phyloP scores from a whole-genome alignment of 805 yeast species.

The Suhomyces faveliae region DNA sequence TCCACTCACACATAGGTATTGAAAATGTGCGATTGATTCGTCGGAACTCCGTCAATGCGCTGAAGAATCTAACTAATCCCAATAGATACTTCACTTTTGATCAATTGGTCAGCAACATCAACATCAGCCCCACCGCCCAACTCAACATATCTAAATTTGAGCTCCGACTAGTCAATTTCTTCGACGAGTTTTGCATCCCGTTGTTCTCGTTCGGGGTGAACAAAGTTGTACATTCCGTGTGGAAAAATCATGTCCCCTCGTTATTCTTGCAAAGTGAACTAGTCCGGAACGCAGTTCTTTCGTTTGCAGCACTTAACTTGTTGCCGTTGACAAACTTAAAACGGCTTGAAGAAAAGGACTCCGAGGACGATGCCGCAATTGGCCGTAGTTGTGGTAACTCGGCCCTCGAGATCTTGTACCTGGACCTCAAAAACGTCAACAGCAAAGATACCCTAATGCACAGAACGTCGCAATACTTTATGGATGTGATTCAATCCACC shows the following conservation, averaged over 20 bases:
- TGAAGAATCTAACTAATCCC: background rate
- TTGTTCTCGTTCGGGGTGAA: slow-evolving; percentile 25
- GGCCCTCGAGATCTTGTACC: slow-evolving; percentile 1
- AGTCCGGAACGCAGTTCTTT: slow-evolving; percentile 24
- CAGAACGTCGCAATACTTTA: slow-evolving; percentile 24
- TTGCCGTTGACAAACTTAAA: slow-evolving; percentile 23
- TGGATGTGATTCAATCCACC: slow-evolving; percentile 15
- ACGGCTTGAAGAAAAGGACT: slow-evolving; percentile 9
- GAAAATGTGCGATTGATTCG: background rate
- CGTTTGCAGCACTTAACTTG: slow-evolving; percentile 25
- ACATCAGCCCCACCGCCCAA: slow-evolving; percentile 17
- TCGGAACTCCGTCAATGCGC: background rate
- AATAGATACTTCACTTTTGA: slow-evolving; percentile 3
- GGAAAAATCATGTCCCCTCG: slow-evolving; percentile 27
- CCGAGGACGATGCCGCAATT: background rate
- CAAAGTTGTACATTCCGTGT: slow-evolving; percentile 18
- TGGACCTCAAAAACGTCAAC: background rate
- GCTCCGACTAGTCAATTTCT: slow-evolving; percentile 25
- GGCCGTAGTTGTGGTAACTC: background rate
- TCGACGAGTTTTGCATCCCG: slow-evolving; percentile 27
- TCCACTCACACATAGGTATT: background rate
- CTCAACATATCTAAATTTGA: slow-evolving; percentile 23
- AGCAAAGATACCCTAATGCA: slow-evolving; percentile 14
- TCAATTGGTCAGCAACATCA: slow-evolving; percentile 1
- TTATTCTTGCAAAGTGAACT: slow-evolving; percentile 23